phyloP scores from a whole-genome alignment of 306 rosid species.

The Vigna mungo region DNA sequence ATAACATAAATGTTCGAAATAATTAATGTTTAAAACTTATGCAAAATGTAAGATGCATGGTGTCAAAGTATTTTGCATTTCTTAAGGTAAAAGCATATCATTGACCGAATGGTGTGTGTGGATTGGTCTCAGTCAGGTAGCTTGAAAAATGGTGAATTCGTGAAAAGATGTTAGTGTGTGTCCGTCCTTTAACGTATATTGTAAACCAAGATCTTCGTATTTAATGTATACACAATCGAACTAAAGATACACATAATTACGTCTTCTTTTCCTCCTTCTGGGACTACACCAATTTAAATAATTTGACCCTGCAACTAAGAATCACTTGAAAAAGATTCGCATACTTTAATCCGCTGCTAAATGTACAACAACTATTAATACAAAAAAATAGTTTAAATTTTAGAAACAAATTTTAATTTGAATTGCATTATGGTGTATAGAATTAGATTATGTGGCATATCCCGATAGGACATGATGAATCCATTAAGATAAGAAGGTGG shows the following conservation, averaged over 20 bases:
- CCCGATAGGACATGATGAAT: slow-evolving; percentile 32
- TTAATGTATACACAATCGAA: slow-evolving; percentile 6
- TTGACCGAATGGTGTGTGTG: background rate
- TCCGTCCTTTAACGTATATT: slow-evolving; percentile 25
- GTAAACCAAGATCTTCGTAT: slow-evolving; percentile 35
- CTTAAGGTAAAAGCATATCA: slow-evolving; percentile 38
- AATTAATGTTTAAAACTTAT: background rate
- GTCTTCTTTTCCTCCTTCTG: slow-evolving; percentile 34
- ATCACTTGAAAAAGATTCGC: slow-evolving; percentile 25
- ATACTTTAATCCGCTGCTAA: slow-evolving; percentile 48
- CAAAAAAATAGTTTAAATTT: background rate
- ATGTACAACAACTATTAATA: slow-evolving; percentile 17
- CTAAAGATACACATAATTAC: background rate
- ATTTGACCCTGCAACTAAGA: too few relatives aligned
- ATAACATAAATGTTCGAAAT: too few relatives aligned
- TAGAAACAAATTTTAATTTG: background rate
- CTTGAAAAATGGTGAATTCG: background rate
- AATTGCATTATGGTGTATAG: slow-evolving; percentile 3
- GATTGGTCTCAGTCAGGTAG: background rate
- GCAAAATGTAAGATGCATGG: background rate
- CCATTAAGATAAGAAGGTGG: slow-evolving; percentile 51
- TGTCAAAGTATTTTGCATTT: slow-evolving; percentile 11
- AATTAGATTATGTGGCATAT: slow-evolving; percentile 34
- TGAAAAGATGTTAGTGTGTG: background rate
- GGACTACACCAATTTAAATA: slow-evolving; percentile 32